Evolutionary conservation across 495 filamentous ascomycete species (phyloP).

Genomic region (Entonaema liquescens): DNA sequence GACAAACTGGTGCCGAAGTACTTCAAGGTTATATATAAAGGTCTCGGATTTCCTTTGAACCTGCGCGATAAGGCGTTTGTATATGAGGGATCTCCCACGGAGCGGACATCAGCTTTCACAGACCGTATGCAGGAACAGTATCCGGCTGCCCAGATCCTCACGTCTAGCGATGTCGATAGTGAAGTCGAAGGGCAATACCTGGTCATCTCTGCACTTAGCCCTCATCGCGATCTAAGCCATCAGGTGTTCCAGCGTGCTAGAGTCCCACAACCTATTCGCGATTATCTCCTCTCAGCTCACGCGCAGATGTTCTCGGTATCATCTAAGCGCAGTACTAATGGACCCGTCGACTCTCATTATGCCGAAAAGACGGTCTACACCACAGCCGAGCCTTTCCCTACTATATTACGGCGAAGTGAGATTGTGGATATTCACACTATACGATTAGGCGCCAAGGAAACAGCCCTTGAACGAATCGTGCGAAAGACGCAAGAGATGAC

Average conservation of each 20-base stretch:
- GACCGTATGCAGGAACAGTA: conserved; percentile 94
- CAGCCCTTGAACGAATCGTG: conserved; percentile 88
- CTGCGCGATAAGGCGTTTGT: conserved; percentile 93
- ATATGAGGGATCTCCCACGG: conserved; percentile 80
- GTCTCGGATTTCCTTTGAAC: conserved; percentile 83
- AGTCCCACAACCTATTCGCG: conserved; percentile 80
- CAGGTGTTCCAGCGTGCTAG: conserved; percentile 89
- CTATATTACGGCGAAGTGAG: conserved; percentile 88
- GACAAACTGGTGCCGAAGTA: conserved; percentile 81
- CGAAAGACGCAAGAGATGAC: conserved; percentile 89
- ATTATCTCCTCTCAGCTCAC: conserved; percentile 80
- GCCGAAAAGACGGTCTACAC: conserved; percentile 89
- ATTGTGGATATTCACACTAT: conserved; percentile 72
- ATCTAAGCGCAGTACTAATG: conserved; percentile 69
- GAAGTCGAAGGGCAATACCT: conserved; percentile 92
- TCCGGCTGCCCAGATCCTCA: conserved; percentile 83
- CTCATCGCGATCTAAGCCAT: conserved; percentile 82
- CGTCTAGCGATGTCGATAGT: conserved; percentile 69
- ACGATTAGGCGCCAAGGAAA: conserved; percentile 77
- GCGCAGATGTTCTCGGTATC: conserved; percentile 79
- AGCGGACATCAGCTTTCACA: conserved; percentile 82
- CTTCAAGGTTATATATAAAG: conserved; percentile 91
- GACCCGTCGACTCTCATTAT: conserved; percentile 72
- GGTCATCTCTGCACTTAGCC: conserved; percentile 79
- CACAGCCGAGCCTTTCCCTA: conserved; percentile 88